These are phyloP conservation scores for Ziziphus jujuba DNA, from an alignment of 306 rosid species.

Conservation along the genomic window DNA sequence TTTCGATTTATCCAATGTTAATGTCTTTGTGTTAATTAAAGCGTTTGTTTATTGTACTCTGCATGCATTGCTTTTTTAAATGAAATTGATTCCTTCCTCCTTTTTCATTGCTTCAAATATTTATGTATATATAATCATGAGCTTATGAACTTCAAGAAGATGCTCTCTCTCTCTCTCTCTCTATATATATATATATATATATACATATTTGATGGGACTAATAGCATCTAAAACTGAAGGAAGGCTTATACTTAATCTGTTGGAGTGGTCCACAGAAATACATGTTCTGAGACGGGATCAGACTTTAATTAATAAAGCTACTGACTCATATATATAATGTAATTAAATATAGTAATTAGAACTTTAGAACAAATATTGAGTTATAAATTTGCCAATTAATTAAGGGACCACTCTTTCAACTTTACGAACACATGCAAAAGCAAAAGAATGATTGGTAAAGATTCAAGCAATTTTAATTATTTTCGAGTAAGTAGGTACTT, in stretches of 20 bases:
- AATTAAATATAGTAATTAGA: no score
- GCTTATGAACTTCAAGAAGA: conserved; percentile 7
- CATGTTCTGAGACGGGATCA: no score
- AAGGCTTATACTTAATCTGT: no score
- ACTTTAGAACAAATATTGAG: no score
- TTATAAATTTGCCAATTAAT: neutral
- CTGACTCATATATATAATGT: no score
- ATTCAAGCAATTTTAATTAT: conserved; percentile 6
- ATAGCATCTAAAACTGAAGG: neutral
- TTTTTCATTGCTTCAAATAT: neutral
- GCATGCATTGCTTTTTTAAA: conserved; percentile 43
- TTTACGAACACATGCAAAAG: conserved; percentile 26
- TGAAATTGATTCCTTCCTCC: conserved; percentile 28
- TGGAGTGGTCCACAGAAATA: no score
- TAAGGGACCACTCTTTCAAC: conserved; percentile 17
- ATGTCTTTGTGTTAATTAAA: conserved; percentile 30
- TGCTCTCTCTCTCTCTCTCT: neutral
- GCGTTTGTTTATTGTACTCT: conserved; percentile 50
- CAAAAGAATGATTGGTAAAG: conserved; percentile 21
- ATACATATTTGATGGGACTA: conserved; percentile 11
- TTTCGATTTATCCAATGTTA: conserved; percentile 29
- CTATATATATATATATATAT: neutral
- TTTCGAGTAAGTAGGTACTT: no score
- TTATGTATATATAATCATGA: neutral
- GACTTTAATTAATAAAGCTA: no score